Evolutionary conservation across 306 rosid genomes (phyloP).

Genomic region (Begonia peltatifolia): DNA sequence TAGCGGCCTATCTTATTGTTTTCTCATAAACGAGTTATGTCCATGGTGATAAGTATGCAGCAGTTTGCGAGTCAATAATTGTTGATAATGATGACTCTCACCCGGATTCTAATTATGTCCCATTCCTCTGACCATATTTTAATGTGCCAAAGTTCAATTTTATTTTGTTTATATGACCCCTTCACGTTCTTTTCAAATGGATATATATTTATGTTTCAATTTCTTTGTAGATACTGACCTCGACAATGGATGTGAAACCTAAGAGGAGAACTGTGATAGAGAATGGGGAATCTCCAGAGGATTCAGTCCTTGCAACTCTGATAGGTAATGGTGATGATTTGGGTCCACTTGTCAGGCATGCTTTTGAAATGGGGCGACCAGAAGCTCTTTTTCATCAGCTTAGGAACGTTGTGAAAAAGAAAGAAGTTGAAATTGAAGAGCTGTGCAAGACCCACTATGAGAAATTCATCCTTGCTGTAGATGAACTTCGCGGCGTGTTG

Average conservation of each 20-base stretch:
- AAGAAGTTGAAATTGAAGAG: constrained; percentile 86
- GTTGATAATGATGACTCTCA: too few species aligned
- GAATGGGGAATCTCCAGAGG: constrained; percentile 69
- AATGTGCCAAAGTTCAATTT: too few species aligned
- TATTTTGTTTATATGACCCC: too few species aligned
- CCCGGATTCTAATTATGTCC: too few species aligned
- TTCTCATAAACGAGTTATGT: too few species aligned
- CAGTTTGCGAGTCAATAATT: too few species aligned
- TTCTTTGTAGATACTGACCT: too few species aligned
- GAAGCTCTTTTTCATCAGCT: constrained; percentile 77
- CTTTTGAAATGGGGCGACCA: constrained; percentile 80
- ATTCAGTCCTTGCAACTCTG: constrained; percentile 69
- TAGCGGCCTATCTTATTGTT: too few species aligned
- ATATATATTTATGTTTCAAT: too few species aligned
- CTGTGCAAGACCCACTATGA: constrained; percentile 95
- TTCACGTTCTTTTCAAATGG: too few species aligned
- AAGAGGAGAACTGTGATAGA: constrained; percentile 45
- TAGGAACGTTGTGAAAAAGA: constrained; percentile 59
- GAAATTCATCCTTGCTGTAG: constrained; percentile 93
- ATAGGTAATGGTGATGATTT: constrained; percentile 80
- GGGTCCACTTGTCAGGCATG: constrained; percentile 81
- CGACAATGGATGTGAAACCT: constrained; percentile 35
- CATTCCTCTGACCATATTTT: too few species aligned
- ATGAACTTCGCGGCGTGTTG: constrained; percentile 82
- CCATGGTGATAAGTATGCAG: too few species aligned